These are phyloP conservation scores for Trichoderma virens DNA, from an alignment of 495 filamentous ascomycete genomes.

Conservation along the genomic window DNA sequence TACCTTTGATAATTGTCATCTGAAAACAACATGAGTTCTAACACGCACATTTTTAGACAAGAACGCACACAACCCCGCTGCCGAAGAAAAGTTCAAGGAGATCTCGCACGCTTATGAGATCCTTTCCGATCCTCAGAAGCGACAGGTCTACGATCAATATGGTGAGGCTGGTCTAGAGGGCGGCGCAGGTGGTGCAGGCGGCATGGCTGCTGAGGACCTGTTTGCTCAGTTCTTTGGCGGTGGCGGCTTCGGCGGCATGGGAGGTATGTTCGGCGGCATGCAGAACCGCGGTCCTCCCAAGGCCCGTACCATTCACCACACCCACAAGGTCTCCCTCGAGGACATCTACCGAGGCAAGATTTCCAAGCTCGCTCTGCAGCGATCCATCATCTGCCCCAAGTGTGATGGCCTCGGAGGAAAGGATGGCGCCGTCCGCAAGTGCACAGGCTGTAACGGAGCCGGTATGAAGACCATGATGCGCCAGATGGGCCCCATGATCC, in stretches of 20 bases:
- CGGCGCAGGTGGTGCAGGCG: constrained; percentile 72
- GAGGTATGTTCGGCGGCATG: constrained; percentile 76
- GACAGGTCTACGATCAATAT: constrained; percentile 89
- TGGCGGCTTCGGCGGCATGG: constrained; percentile 69
- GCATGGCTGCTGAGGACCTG: constrained; percentile 96
- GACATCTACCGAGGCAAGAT: constrained; percentile 98
- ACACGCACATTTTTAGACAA: constrained; percentile 60
- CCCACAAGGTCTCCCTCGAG: constrained; percentile 94
- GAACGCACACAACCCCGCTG: constrained; percentile 86
- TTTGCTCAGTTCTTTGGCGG: constrained; percentile 82
- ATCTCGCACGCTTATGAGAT: constrained; percentile 91
- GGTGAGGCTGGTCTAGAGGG: constrained; percentile 92
- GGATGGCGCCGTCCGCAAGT: constrained; percentile 91
- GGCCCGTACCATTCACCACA: constrained; percentile 92
- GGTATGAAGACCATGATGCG: constrained; percentile 99
- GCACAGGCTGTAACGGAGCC: constrained; percentile 78
- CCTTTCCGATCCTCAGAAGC: constrained; percentile 86
- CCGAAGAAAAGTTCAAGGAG: constrained; percentile 97
- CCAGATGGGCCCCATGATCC: constrained; percentile 99
- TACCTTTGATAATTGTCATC: neutral
- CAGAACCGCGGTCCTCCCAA: constrained; percentile 81
- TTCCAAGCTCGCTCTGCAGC: constrained; percentile 94
- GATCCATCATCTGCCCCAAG: constrained; percentile 90
- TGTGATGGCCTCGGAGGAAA: constrained; percentile 96
- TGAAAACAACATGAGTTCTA: constrained; percentile 14